phyloP scores from a whole-genome alignment of 2,329 filamentous ascomycete species.

The Fonsecaea erecta region DNA sequence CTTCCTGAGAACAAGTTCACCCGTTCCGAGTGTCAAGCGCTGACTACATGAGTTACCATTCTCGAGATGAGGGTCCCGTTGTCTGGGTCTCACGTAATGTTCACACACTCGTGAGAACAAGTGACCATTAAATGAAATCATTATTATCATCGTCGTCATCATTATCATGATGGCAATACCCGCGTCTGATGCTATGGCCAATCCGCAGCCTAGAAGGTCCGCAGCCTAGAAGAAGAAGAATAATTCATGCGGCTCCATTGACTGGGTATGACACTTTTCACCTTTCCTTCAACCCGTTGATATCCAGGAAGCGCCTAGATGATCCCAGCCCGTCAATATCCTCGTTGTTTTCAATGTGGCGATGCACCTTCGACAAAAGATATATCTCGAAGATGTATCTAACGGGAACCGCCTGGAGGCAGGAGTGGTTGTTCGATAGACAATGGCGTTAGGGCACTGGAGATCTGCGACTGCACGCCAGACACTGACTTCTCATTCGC shows the following conservation, averaged over 20 bases:
- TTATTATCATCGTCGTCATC: not conserved
- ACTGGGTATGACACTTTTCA: not conserved
- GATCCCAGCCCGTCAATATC: not conserved
- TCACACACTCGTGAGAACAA: not conserved
- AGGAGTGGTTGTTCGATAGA: not conserved
- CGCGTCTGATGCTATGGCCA: no score
- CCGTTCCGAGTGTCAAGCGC: no score
- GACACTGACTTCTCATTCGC: not conserved
- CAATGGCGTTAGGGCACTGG: not conserved
- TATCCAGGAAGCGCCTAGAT: not conserved
- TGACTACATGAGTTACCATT: not conserved
- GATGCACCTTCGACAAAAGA: no score
- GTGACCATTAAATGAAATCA: not conserved
- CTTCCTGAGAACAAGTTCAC: no score
- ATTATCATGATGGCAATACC: not conserved
- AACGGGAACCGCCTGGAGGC: not conserved
- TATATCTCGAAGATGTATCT: no score
- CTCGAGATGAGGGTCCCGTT: not conserved
- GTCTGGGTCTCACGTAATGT: not conserved
- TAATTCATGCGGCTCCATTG: no score
- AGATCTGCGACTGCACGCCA: not conserved
- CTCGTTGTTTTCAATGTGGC: not conserved
- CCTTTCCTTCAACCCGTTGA: no score
- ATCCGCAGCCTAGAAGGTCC: no score
- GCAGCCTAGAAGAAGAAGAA: no score